phyloP scores from a whole-genome alignment of 2,329 filamentous ascomycete genomes.

The Fusarium pseudonygamai region DNA sequence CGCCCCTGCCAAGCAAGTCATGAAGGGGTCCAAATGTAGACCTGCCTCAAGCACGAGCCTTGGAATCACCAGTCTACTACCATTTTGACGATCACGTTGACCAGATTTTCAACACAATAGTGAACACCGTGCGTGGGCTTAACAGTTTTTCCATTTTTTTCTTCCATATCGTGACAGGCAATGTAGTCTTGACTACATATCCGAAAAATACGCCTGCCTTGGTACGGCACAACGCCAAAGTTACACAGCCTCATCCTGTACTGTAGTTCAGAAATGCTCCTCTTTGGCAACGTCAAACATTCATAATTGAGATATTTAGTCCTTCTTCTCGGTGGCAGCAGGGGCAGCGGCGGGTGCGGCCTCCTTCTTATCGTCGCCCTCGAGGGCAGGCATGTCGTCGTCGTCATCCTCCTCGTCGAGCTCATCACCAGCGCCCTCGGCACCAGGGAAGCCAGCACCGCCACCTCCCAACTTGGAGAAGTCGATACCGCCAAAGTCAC shows the following conservation, averaged over 20 bases:
- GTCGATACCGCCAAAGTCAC: conserved; percentile 87
- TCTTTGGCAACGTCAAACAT: conserved; percentile 32
- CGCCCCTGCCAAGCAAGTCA: neutral
- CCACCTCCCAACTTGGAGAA: conserved; percentile 87
- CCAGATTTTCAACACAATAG: neutral
- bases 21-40: neutral
- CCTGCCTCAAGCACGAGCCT: neutral
- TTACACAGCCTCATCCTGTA: conserved; percentile 35
- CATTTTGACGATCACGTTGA: neutral
- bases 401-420: conserved; percentile 70
- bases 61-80: neutral
- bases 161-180: conserved; percentile 37
- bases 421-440: conserved; percentile 57
- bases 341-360: conserved; percentile 44
- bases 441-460: conserved; percentile 64
- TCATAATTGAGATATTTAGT: conserved; percentile 39
- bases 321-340: conserved; percentile 53
- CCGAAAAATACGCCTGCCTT: conserved; percentile 32
- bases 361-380: conserved; percentile 65
- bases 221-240: conserved; percentile 39
- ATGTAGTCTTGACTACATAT: conserved; percentile 30
- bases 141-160: conserved; percentile 38
- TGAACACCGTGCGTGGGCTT: conserved; percentile 17
- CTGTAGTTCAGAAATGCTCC: conserved; percentile 33
- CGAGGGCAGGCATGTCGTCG: conserved; percentile 87